These are phyloP conservation scores for Rhodosporidiobolus odoratus DNA, from an alignment of 768 basidiomycete genomes.

Conservation along the genomic window DNA sequence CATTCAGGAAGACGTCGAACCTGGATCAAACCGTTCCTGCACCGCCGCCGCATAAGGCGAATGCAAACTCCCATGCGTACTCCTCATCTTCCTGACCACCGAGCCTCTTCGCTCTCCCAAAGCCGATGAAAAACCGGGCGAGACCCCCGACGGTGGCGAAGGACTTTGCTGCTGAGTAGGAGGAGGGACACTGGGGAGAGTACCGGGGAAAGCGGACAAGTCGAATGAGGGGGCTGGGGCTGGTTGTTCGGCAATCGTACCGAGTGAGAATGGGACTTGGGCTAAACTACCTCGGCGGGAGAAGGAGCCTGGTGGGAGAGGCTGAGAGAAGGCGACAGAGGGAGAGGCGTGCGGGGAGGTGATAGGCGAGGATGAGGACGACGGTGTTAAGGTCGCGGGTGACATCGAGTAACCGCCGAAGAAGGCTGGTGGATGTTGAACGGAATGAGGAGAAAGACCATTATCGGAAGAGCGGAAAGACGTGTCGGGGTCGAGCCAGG, in stretches of 20 bases:
- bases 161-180: not conserved
- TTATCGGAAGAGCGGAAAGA: not conserved
- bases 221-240: not conserved
- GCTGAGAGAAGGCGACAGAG: not conserved
- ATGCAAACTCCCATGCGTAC: not conserved
- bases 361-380: not conserved
- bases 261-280: not conserved
- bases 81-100: not conserved
- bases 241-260: not conserved
- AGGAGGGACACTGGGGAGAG: not conserved
- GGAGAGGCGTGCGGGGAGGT: not conserved
- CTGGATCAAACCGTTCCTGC: not conserved
- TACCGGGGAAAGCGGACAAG: not conserved
- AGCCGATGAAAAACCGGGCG: not conserved
- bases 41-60: not conserved
- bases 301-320: not conserved
- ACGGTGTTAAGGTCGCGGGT: not conserved
- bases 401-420: constrained; percentile 5
- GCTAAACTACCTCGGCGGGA: not conserved
- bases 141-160: not conserved
- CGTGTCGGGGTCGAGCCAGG: not conserved
- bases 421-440: not conserved
- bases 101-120: not conserved
- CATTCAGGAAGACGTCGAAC: not conserved
- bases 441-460: too few relatives aligned